phyloP scores from a whole-genome alignment of 768 basidiomycete genomes.

The Amyloporia xantha region DNA sequence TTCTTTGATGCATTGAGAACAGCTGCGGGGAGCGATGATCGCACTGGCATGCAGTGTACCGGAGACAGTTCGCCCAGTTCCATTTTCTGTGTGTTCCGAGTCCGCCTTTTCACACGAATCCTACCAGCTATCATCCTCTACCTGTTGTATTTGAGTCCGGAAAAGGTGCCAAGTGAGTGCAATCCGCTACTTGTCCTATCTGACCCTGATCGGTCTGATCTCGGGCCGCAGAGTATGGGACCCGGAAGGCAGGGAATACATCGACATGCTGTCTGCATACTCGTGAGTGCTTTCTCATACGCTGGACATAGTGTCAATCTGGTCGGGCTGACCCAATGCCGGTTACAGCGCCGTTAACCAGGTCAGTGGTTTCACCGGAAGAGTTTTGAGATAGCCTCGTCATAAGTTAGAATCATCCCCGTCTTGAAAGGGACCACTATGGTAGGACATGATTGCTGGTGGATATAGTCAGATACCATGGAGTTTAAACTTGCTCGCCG shows the following conservation, averaged over 20 bases:
- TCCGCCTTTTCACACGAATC: slow-evolving; percentile 30
- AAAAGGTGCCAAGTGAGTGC: slow-evolving; percentile 78
- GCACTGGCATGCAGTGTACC: neutral
- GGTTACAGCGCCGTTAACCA: neutral
- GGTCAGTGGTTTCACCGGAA: too few relatives aligned
- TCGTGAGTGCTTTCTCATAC: slow-evolving; percentile 59
- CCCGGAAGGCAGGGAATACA: slow-evolving; percentile 91
- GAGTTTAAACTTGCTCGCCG: too few relatives aligned
- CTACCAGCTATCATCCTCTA: slow-evolving; percentile 86
- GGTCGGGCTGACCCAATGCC: too few relatives aligned
- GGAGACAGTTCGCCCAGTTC: neutral
- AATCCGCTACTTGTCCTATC: slow-evolving; percentile 28
- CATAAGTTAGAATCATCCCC: too few relatives aligned
- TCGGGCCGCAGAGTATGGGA: slow-evolving; percentile 68
- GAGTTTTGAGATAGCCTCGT: too few relatives aligned
- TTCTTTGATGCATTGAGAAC: slow-evolving; percentile 31
- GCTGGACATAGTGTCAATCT: too few relatives aligned
- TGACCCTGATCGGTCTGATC: slow-evolving; percentile 9
- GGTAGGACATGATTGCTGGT: too few relatives aligned
- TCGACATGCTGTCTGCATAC: slow-evolving; percentile 97
- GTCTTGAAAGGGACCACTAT: too few relatives aligned
- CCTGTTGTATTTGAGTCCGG: slow-evolving; percentile 92
- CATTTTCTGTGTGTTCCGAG: neutral
- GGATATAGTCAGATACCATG: too few relatives aligned
- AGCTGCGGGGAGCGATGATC: neutral